Evolutionary conservation across 352 stramenopile species (phyloP), one percentile per base, ranked within the genome.

Genomic region (Phytopythium aichiense): DNA sequence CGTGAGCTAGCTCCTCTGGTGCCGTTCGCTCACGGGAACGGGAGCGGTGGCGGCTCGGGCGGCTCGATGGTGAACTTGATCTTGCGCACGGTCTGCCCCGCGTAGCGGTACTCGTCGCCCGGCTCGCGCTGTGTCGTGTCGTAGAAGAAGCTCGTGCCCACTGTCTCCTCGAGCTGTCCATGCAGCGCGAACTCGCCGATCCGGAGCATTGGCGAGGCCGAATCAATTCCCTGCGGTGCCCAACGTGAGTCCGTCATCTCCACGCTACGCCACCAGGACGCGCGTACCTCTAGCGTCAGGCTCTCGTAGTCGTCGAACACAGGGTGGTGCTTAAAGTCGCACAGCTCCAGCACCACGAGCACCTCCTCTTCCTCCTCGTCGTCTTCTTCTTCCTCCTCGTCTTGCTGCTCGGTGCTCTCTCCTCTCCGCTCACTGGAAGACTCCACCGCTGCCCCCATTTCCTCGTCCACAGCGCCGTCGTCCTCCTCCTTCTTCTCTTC

Each of bases 131-230:
- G 75, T 48, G 64, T 78, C 18, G 78, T 91, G 63, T 91, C 84
- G 64, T 90, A 92, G 48, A 91, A 90, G 66, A 81, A 91, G 33
- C 73, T 88, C n/a, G 84, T 92, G 33, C 84, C 84, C 16, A 91
- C 77, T 1, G 81, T 90, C 66, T 92, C 84, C 51, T 91, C 79
- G 20, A 92, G 50, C 37, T 86, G 71, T 0, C 84, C 84, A 57
- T 92, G 68, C 33, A 92, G 68, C 43, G 64, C 67, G 56, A 90
- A 92, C 64, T 91, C 84, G 57, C 81, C 84, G 51, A 92, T 91
- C 56, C 70, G 67, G 37, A 92, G 68, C 69, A 71, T 81, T 7
- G 84, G 81, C n/a, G 71, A 72, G 5, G 68, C 67, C 18, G 81
- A 90, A 63, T 89, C 79, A 46, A 92, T 84, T n/a, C 81, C 79